Conservation (phyloP, 306 rosid species). For the Leucaena leucocephala region DNA sequence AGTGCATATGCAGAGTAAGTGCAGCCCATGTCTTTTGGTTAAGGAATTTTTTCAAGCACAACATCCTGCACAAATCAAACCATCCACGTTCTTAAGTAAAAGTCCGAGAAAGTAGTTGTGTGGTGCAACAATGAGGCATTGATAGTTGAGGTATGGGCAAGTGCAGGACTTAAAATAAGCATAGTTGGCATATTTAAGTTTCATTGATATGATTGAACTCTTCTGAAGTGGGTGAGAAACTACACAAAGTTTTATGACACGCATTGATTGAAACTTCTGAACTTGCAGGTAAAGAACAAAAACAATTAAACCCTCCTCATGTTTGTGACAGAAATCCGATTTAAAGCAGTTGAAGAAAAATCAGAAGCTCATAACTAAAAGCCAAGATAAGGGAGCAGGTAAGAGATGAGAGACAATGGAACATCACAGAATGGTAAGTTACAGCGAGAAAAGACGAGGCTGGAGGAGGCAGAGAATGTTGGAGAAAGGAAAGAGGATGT, state of each 20-base stretch:
- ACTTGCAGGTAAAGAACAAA: not conserved
- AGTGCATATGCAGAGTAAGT: slow-evolving; percentile 64
- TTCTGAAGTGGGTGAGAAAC: slow-evolving; percentile 18
- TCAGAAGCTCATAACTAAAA: slow-evolving; percentile 25
- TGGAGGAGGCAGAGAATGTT: slow-evolving; percentile 45
- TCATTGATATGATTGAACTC: slow-evolving; percentile 28
- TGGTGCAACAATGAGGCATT: slow-evolving; percentile 1
- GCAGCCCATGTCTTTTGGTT: slow-evolving; percentile 67
- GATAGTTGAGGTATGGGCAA: slow-evolving; percentile 11
- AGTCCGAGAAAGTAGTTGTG: slow-evolving; percentile 27
- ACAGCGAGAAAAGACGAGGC: not conserved
- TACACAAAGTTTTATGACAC: slow-evolving; percentile 22
- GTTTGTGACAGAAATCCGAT: slow-evolving; percentile 44
- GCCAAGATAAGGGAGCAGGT: not conserved
- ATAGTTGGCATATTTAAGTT: slow-evolving; percentile 25
- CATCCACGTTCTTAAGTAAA: slow-evolving; percentile 36
- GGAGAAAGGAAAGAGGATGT: slow-evolving; percentile 31
- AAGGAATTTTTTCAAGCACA: slow-evolving; percentile 44
- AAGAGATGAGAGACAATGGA: slow-evolving; percentile 25
- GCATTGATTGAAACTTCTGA: slow-evolving; percentile 14
- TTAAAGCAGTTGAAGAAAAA: slow-evolving; percentile 20
- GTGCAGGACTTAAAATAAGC: slow-evolving; percentile 18
- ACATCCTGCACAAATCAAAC: slow-evolving; percentile 59
- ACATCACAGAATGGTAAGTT: not conserved
- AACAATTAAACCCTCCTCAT: slow-evolving; percentile 30